Conservation (phyloP, 805 yeast species). For the Allodekkera sacchari region DNA sequence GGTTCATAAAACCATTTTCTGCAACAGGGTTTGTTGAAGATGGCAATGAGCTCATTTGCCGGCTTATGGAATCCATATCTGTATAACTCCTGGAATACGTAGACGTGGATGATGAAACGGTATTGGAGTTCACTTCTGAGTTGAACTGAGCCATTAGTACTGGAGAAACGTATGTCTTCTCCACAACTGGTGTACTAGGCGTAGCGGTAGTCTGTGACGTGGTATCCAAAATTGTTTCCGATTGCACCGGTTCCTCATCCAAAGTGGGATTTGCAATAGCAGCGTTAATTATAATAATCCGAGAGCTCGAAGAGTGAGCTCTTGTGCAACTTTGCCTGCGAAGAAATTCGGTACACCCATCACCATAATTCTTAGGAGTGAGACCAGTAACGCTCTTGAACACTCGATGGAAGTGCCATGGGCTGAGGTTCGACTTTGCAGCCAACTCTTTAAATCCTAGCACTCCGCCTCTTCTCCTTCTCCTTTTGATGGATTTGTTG, state of each 20-base stretch:
- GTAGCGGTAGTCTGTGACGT: too few relatives aligned
- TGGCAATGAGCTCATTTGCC: too few relatives aligned
- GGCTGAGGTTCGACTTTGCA: conserved; percentile 69
- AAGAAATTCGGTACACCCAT: conserved; percentile 62
- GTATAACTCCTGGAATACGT: too few relatives aligned
- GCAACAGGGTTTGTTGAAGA: too few relatives aligned
- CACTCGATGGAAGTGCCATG: conserved; percentile 92
- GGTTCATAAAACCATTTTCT: too few relatives aligned
- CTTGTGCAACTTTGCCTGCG: conserved; percentile 25
- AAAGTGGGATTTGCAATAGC: conserved; percentile 27
- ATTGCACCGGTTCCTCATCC: conserved; percentile 13
- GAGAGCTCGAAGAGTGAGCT: conserved; percentile 10
- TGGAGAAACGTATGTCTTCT: too few relatives aligned
- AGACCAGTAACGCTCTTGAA: conserved; percentile 80
- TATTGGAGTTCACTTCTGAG: too few relatives aligned
- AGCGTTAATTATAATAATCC: conserved; percentile 21
- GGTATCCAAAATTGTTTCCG: too few relatives aligned
- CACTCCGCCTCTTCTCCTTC: conserved; percentile 68
- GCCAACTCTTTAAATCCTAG: conserved; percentile 84
- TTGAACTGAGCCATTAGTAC: too few relatives aligned
- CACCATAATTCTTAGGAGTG: conserved; percentile 86
- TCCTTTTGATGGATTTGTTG: conserved; percentile 26
- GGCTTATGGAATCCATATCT: too few relatives aligned
- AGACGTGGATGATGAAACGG: too few relatives aligned
- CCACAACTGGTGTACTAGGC: too few relatives aligned